Evolutionary conservation across 331 rosid species (phyloP), one percentile per base, ranked within the genome.

Genomic region (Arachis monticola): DNA sequence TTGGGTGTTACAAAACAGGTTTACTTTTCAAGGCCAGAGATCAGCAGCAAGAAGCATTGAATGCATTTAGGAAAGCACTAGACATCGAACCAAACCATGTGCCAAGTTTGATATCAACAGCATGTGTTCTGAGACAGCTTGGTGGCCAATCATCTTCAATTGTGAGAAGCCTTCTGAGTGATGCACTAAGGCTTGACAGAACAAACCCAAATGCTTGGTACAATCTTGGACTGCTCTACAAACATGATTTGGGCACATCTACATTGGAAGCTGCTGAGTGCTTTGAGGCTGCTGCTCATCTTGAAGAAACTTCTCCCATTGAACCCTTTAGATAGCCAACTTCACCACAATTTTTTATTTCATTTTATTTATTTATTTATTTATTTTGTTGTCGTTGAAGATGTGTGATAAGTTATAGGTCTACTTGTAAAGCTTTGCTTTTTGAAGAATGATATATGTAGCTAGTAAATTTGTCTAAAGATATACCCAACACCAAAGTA

Each of bases 161-260:
- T 30, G 91, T 83, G n/a, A 87, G 90, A 83, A 89, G 94, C 88
- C 88, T 93, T 85, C 91, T 93, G 60, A 86, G 65, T 63, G 97
- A 93, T 58, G 96, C 98, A n/a, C 82, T 93, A 12, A 80, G 90
- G 78, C 84, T 91, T 8, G 98, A 93, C 82, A 82, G 85, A 83
- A 79, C 88, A 66, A 93, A 89, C 48, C 73, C 94, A 8, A 87
- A 88, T 40, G 92, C 96, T 4, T 91, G 97, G 98, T 87, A 91
- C 89, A 91, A 91, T 91, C 94, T 93, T 27, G 98, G 98, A 78
- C 79, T 93, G 75, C 84, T 93, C 6, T 88, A 81, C 67, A 93
- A 86, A 80, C 86, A 80, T 47, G 94, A 93, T 55, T 70, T 30
- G 7, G 83, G 87, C 46, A 75, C 84, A 60, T 83, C 97, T 8